Evolutionary conservation across 805 yeast species (phyloP).

Genomic region (Soucietia sequanensis): DNA sequence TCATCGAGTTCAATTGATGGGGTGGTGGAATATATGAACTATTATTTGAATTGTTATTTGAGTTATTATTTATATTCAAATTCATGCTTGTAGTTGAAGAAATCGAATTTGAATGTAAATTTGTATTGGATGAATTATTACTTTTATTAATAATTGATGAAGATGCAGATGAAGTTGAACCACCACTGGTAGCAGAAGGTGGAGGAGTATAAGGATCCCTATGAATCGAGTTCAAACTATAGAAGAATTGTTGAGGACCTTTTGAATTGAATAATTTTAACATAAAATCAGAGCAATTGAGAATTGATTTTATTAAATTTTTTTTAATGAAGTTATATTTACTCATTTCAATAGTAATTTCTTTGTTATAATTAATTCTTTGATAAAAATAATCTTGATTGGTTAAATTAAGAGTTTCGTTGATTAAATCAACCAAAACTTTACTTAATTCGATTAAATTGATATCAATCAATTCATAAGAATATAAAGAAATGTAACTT

Average conservation of each 20-base stretch:
- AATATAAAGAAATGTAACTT: conserved; percentile 48
- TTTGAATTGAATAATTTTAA: conserved; percentile 23
- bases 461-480: conserved; percentile 42
- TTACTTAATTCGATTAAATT: conserved; percentile 25
- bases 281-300: conserved; percentile 26
- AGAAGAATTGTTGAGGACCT: conserved; percentile 29
- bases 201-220: conserved; percentile 1
- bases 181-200: neutral
- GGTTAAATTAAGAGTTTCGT: conserved; percentile 25
- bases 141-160: conserved; percentile 10
- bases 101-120: conserved; percentile 6
- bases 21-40: conserved; percentile 10
- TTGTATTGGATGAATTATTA: too few species aligned
- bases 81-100: neutral
- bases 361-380: conserved; percentile 13
- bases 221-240: conserved; percentile 4
- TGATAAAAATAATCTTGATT: conserved; percentile 21
- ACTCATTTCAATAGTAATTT: conserved; percentile 10
- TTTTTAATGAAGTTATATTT: conserved; percentile 23
- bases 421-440: conserved; percentile 31
- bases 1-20: conserved; percentile 8
- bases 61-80: neutral
- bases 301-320: conserved; percentile 23
- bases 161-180: neutral
- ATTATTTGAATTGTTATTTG: neutral